These are phyloP conservation scores for Fusarium devonianum DNA, from an alignment of 2,329 filamentous ascomycete species.

Conservation along the genomic window DNA sequence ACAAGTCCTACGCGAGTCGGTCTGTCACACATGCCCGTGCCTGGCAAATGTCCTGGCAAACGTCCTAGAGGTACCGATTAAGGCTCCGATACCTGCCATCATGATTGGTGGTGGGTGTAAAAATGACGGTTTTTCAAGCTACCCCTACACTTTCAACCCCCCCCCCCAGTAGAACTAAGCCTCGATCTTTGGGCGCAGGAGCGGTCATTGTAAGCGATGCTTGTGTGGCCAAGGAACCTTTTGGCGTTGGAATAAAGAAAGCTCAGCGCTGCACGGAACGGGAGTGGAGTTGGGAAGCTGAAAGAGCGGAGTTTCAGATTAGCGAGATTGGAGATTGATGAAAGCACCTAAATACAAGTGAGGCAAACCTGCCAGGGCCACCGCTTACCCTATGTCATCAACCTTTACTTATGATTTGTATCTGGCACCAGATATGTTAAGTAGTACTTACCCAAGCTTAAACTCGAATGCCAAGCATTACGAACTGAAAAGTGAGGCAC, in stretches of 20 bases:
- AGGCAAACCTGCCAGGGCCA: too few species aligned
- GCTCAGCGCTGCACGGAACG: not conserved
- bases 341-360: too few species aligned
- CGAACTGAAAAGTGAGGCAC: too few species aligned
- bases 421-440: too few species aligned
- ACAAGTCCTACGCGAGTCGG: not conserved
- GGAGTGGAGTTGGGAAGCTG: conserved; percentile 5
- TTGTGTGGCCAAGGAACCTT: not conserved
- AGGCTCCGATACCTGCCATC: conserved; percentile 16
- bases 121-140: conserved; percentile 22
- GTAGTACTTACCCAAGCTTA: too few species aligned
- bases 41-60: conserved; percentile 1
- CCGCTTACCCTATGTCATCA: conserved; percentile 12
- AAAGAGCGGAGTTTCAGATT: conserved; percentile 5
- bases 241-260: too few species aligned
- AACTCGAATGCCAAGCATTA: too few species aligned
- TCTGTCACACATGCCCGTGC: not conserved
- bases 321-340: too few species aligned
- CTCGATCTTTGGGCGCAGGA: not conserved
- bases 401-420: too few species aligned
- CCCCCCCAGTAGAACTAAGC: conserved; percentile 15
- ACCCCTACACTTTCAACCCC: conserved; percentile 30
- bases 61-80: conserved; percentile 24
- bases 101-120: conserved; percentile 31
- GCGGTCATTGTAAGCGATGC: conserved; percentile 5